Evolutionary conservation across 345 rosid species (phyloP).

Genomic region (Brassica rapa): DNA sequence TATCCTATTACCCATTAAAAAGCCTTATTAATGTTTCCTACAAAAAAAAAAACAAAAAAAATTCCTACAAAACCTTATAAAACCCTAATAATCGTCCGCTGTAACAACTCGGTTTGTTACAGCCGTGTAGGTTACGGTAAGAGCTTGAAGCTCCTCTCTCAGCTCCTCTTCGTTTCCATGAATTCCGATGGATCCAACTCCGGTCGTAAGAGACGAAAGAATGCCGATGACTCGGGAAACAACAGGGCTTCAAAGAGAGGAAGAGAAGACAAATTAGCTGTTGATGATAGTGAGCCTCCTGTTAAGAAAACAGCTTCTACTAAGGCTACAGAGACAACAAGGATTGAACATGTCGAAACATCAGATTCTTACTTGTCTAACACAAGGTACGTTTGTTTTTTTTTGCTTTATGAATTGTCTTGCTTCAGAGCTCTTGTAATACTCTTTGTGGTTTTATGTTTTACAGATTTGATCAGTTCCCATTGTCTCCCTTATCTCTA

Average conservation of each 20-base stretch:
- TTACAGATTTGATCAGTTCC: conserved; percentile 83
- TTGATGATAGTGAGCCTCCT: not conserved
- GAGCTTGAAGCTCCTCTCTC: not conserved
- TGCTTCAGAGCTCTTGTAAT: not conserved
- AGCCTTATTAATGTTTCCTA: not conserved
- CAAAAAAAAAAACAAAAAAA: no score
- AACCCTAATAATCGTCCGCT: not conserved
- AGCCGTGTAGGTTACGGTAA: not conserved
- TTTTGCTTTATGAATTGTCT: no score
- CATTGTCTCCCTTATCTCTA: conserved; percentile 73
- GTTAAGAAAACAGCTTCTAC: conserved; percentile 44
- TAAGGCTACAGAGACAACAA: not conserved
- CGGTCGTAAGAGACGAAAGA: no score
- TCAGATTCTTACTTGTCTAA: conserved; percentile 78
- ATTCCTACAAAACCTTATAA: not conserved
- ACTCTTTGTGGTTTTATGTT: conserved; percentile 18
- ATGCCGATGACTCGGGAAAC: not conserved
- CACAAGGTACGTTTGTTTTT: conserved; percentile 56
- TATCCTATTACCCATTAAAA: no score
- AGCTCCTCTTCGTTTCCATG: not conserved
- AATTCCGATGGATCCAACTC: not conserved
- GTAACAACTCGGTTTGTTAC: not conserved
- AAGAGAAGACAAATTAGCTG: not conserved
- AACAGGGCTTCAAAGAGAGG: not conserved
- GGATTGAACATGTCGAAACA: conserved; percentile 14